Base-by-base conservation (phyloP, 1,284 basidiomycete species). In the Ganoderma lingzhi region DNA sequence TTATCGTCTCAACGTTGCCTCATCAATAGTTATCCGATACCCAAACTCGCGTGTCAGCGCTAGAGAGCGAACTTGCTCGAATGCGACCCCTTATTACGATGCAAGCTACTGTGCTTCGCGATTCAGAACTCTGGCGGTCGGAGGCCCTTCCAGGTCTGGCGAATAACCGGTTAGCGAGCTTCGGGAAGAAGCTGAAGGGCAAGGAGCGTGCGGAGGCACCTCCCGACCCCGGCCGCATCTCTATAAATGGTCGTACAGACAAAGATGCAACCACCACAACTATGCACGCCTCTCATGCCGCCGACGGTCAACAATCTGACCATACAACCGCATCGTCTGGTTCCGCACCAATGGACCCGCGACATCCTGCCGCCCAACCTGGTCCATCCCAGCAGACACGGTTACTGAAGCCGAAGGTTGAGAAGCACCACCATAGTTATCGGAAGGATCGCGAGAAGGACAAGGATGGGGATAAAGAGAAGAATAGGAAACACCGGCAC, bases 71-170 rank as follows among this genome's bases (percentile, higher is more conserved):
- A 70, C 80, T 90, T 2, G 74, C 78, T 1, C 85, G 85, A 65
- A 83, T 90, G 10, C 86, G 86, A 44, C 89, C 89, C 0, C 78
- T 90, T 23, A 82, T 91, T 39, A 79, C 89, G 14, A 84, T 89
- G 81, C 84, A 88, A 66, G 84, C 87, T 14, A 82, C 68, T 62
- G 74, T 69, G 72, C 73, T 76, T 62, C 71, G 68, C 19, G 75
- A 76, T 17, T 65, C 74, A 3, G 58, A 68, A 2, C 51, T 75
- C 12, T 70, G 72, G 74, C 68, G 70, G 58, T 62, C 74, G 56
- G 65, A 71, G 56, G 19, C 72, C 0, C 62, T 69, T 2, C 51
- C 68, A 4, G 30, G 63, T 17, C 59, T 68, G 10, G 55, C 53
- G 0, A 44, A 62, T 0, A 62, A 68, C n/a, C 66, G 32, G 5